Evolutionary conservation across 2,329 filamentous ascomycete genomes (phyloP), one percentile per base, ranked within the genome.

Genomic region (Penicillium sp.): DNA sequence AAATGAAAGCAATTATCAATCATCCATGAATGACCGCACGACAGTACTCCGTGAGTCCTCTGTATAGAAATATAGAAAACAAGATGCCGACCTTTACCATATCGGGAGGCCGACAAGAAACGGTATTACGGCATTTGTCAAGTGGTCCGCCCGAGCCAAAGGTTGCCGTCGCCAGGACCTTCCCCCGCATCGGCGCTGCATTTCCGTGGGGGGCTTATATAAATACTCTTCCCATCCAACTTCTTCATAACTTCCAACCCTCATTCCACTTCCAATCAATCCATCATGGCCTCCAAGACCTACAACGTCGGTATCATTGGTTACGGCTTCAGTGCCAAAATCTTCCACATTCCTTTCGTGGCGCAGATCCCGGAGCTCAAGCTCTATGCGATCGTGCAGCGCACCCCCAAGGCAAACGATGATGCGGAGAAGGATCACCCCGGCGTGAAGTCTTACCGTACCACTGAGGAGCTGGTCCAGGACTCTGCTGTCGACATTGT

Each of bases 301-400:
- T 82, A 78, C 70, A 86, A 86, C 59, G 80, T 85, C 54, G 84
- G 82, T 47, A 73, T 87, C 39, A 79, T 87, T 57, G 84, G 84
- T 67, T 87, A 86, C 70, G 84, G 84, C 65, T 72, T 86, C 68
- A 84, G 81, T 55, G 90, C 90, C 74, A 93, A 92, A 71, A 81
- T 89, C 76, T 95, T 93, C 77, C 90, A 95, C 75, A 91, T 93
- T 69, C 90, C 90, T 60, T 90, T 92, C 76, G 83, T 95, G 74
- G 78, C 79, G 52, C 81, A 82, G 29, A 85, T 87, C 0, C 80
- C 86, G 7, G 78, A 84, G 54, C 82, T 92, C 70, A 86, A 81
- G 52, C 84, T 93, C 21, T 84, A 91, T 70, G 85, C 88, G 61
- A 87, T 95, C 64, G 87, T 93, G 27, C 90, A 95, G 75, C 86